These are phyloP conservation scores for Corylus avellana DNA, from an alignment of 306 rosid genomes.

Conservation along the genomic window DNA sequence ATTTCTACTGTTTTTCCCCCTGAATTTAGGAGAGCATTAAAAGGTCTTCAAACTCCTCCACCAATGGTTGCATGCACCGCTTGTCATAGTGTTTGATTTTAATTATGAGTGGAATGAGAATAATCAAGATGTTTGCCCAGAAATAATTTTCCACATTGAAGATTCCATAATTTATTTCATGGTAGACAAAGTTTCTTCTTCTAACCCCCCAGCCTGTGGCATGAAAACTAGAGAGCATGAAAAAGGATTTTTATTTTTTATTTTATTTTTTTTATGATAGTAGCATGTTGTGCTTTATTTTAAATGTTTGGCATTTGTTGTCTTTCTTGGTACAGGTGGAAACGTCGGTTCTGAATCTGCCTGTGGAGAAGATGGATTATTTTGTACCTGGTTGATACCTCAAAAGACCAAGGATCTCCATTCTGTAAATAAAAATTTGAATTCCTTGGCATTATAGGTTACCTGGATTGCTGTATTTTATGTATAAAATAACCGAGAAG, in stretches of 20 bases:
- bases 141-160: neutral
- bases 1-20: neutral
- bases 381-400: constrained; percentile 74
- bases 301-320: constrained; percentile 11
- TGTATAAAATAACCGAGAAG: constrained; percentile 12
- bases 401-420: constrained; percentile 4
- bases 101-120: neutral
- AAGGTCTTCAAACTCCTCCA: neutral
- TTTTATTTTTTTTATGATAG: neutral
- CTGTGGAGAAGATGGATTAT: constrained; percentile 93
- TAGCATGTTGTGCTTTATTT: neutral
- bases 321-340: constrained; percentile 54
- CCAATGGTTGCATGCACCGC: neutral
- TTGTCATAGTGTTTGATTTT: neutral
- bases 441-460: constrained; percentile 1
- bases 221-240: neutral
- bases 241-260: neutral
- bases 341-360: constrained; percentile 79
- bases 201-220: neutral
- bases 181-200: neutral
- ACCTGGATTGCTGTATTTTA: constrained; percentile 5
- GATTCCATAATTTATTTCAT: neutral
- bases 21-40: neutral
- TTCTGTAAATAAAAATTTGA: constrained; percentile 45
- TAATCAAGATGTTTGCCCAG: neutral